These are phyloP conservation scores for Solanum chmielewskii DNA, from an alignment of 257 asterid species.

Conservation along the genomic window DNA sequence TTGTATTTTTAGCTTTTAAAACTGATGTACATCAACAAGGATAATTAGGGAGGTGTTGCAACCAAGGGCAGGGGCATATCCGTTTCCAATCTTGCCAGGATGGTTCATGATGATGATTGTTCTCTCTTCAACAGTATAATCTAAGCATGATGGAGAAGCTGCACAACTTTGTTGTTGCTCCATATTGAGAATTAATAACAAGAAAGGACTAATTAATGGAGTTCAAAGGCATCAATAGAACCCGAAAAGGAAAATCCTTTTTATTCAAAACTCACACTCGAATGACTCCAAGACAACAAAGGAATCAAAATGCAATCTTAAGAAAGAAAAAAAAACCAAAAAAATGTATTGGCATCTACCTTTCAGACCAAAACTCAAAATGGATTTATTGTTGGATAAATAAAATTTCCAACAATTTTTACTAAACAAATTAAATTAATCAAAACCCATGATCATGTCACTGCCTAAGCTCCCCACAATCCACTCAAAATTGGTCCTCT, in stretches of 20 bases:
- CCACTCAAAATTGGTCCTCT: not conserved
- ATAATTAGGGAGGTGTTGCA: not conserved
- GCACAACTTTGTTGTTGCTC: not conserved
- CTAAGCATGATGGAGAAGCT: constrained; percentile 21
- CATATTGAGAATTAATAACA: constrained; percentile 36
- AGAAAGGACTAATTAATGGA: not conserved
- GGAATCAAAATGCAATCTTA: too few relatives aligned
- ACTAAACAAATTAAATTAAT: not conserved
- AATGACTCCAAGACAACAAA: not conserved
- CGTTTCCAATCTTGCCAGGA: constrained; percentile 49
- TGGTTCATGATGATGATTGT: constrained; percentile 57
- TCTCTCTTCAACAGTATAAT: constrained; percentile 44
- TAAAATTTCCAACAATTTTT: not conserved
- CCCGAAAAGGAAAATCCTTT: not conserved
- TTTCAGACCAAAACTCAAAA: not conserved
- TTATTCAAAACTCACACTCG: not conserved
- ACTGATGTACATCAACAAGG: not conserved
- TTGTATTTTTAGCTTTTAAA: not conserved
- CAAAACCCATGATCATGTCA: constrained; percentile 10
- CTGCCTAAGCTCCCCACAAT: constrained; percentile 20
- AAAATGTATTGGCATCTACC: too few relatives aligned
- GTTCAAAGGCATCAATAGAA: not conserved
- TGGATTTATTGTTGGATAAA: not conserved
- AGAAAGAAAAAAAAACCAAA: too few relatives aligned
- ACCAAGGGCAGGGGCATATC: constrained; percentile 20